Evolutionary conservation across 305 asterid species (phyloP).

Genomic region (Plantago lanceolata): DNA sequence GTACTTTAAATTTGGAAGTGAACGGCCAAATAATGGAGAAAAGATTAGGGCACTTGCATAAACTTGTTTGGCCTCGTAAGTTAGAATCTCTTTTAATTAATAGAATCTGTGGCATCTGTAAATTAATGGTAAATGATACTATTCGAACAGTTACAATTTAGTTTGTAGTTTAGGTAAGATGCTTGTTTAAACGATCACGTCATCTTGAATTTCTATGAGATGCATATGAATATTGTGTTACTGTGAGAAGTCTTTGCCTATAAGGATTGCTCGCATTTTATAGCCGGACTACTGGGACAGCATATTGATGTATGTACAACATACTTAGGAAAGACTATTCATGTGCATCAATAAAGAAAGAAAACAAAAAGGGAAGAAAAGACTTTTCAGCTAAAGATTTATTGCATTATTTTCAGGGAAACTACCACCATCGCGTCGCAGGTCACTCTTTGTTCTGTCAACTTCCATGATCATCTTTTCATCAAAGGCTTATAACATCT

Average conservation of each 20-base stretch:
- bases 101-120: background rate
- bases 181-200: too few species aligned
- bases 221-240: background rate
- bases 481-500: slow-evolving; percentile 66
- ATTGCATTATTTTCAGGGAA: slow-evolving; percentile 49
- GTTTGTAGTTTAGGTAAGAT: too few species aligned
- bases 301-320: background rate
- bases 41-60: background rate
- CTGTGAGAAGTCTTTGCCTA: background rate
- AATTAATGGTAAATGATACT: too few species aligned
- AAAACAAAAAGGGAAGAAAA: background rate
- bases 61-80: background rate
- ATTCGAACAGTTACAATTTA: too few species aligned
- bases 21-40: background rate
- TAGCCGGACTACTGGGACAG: background rate
- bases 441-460: slow-evolving; percentile 87
- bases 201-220: too few species aligned
- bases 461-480: slow-evolving; percentile 82
- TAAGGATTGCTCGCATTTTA: background rate
- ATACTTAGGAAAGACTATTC: background rate
- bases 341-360: background rate
- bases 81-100: too few species aligned
- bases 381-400: background rate
- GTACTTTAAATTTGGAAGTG: background rate
- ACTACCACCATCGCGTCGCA: slow-evolving; percentile 77